Percentiles rank a stretch among this genome's conserved stretches.
Evolutionary conservation across 2,329 filamentous ascomycete species (phyloP).

Genomic region (Zopfia rhizophila): DNA sequence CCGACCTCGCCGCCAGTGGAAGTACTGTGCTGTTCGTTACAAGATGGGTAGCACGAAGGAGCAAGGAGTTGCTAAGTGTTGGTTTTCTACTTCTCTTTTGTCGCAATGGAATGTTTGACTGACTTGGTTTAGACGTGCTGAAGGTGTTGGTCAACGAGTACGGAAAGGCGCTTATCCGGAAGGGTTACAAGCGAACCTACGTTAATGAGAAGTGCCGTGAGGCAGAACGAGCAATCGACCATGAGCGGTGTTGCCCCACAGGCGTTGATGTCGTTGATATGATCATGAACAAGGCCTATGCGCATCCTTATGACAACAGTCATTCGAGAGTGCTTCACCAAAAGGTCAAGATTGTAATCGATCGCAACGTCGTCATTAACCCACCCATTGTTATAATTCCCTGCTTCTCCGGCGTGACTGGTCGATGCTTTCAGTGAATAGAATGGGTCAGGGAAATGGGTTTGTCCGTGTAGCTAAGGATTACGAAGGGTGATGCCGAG

Average conservation of each 20-base stretch:
- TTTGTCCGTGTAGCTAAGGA: too few species aligned
- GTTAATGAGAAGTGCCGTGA: conserved; percentile 26
- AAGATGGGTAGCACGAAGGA: conserved; percentile 41
- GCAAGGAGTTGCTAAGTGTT: conserved; percentile 32
- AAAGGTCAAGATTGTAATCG: too few species aligned
- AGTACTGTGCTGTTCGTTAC: conserved; percentile 26
- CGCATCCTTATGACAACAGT: not conserved
- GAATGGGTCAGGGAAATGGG: too few species aligned
- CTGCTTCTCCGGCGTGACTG: too few species aligned
- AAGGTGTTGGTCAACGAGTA: conserved; percentile 39
- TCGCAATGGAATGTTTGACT: too few species aligned
- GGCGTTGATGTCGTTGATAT: conserved; percentile 41
- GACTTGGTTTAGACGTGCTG: conserved; percentile 32
- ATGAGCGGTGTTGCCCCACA: conserved; percentile 26
- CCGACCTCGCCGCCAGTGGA: conserved; percentile 10
- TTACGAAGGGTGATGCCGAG: too few species aligned
- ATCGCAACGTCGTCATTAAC: too few species aligned
- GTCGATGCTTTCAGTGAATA: too few species aligned
- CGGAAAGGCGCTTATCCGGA: conserved; percentile 25
- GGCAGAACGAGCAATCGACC: conserved; percentile 28
- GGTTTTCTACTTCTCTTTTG: not conserved
- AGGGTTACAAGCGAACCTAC: conserved; percentile 28
- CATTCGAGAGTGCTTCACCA: too few species aligned
- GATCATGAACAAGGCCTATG: conserved; percentile 33
- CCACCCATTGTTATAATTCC: too few species aligned